Evolutionary conservation across 2,329 filamentous ascomycete genomes (phyloP).

Genomic region (Calonectria honghensis): DNA sequence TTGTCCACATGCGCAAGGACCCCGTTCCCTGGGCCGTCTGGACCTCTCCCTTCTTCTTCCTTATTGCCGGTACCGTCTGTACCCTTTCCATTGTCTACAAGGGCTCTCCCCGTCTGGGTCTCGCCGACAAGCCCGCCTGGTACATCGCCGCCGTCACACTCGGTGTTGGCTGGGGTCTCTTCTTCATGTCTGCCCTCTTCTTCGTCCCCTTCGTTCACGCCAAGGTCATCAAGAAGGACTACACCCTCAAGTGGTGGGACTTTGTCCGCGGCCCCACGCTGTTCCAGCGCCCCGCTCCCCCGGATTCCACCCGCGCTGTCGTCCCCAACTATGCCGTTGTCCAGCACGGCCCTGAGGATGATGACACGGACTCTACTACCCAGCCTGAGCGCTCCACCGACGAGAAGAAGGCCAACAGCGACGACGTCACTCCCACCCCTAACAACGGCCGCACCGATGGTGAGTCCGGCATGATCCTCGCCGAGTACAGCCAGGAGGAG

Average conservation of each 20-base stretch:
- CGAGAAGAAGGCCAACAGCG: constrained; percentile 39
- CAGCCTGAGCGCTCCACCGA: constrained; percentile 27
- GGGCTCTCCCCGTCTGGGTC: constrained; percentile 75
- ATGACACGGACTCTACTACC: constrained; percentile 54
- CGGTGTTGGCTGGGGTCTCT: constrained; percentile 77
- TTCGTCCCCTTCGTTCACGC: constrained; percentile 83
- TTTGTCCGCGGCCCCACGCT: constrained; percentile 78
- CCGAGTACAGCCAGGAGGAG: constrained; percentile 65
- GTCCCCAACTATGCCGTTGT: constrained; percentile 87
- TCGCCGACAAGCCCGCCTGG: constrained; percentile 73
- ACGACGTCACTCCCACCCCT: constrained; percentile 64
- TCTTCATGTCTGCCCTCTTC: constrained; percentile 77
- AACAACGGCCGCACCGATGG: constrained; percentile 52
- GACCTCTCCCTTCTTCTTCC: constrained; percentile 85
- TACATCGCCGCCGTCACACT: constrained; percentile 81
- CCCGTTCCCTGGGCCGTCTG: constrained; percentile 84
- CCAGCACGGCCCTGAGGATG: constrained; percentile 71
- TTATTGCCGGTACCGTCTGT: constrained; percentile 83
- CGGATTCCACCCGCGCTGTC: constrained; percentile 70
- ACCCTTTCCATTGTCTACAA: constrained; percentile 88
- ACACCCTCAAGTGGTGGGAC: constrained; percentile 78
- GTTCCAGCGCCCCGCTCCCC: constrained; percentile 74
- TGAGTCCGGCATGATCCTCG: constrained; percentile 66
- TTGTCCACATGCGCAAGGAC: constrained; percentile 83
- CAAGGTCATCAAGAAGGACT: constrained; percentile 81